Percentiles rank a stretch among this genome's conserved stretches.
Conservation (phyloP, 2,329 filamentous ascomycete species). For the Colletotrichum sublineola region DNA sequence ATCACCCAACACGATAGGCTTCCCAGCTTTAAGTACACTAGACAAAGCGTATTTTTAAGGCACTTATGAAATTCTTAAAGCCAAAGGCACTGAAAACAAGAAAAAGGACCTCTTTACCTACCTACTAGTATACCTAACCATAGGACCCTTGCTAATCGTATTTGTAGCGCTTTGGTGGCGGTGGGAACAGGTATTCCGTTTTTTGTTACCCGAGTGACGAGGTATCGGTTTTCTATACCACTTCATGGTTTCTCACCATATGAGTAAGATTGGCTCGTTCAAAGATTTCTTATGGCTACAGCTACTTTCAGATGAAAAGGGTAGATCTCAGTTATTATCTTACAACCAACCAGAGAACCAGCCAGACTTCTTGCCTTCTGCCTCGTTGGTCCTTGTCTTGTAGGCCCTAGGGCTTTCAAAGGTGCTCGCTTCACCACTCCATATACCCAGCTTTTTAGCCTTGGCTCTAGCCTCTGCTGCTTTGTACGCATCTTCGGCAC, state of each 20-base stretch:
- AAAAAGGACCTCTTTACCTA: no score
- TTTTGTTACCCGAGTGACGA: background rate
- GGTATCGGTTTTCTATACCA: background rate
- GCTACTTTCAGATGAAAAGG: background rate
- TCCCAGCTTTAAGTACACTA: no score
- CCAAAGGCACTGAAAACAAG: no score
- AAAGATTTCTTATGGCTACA: background rate
- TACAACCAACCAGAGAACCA: slow-evolving; percentile 32
- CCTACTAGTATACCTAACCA: no score
- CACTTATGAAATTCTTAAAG: no score
- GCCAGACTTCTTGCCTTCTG: slow-evolving; percentile 40
- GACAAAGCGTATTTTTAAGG: no score
- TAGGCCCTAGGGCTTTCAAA: slow-evolving; percentile 91
- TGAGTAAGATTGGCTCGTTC: background rate
- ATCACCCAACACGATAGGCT: no score
- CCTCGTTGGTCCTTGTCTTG: slow-evolving; percentile 70
- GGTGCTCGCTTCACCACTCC: slow-evolving; percentile 73
- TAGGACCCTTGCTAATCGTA: no score
- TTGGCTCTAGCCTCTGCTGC: slow-evolving; percentile 77
- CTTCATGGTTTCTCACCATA: background rate
- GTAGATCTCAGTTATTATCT: slow-evolving; percentile 10
- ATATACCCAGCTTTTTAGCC: slow-evolving; percentile 77
- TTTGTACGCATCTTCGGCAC: slow-evolving; percentile 73
- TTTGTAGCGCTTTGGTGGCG: no score
- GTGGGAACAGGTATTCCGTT: no score